A percentile compares a stretch with the other conserved stretches of the same genome.
phyloP scores from a whole-genome alignment of 1,284 basidiomycete genomes.

The Fomitopsis betulina region DNA sequence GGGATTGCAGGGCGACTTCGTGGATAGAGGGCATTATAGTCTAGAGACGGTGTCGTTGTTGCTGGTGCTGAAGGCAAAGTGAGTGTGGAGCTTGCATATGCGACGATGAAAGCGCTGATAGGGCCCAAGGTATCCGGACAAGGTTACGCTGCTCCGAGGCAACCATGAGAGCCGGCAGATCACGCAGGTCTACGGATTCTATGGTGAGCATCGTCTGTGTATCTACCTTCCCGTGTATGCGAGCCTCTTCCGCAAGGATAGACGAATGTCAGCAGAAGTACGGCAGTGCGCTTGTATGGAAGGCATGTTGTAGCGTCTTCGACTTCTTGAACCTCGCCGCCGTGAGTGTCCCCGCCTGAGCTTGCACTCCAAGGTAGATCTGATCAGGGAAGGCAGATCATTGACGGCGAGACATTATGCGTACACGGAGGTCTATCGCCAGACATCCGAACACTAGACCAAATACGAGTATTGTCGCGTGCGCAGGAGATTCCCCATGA shows the following conservation, averaged over 20 bases:
- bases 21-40: conserved; percentile 95
- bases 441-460: conserved; percentile 89
- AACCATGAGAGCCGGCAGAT: conserved; percentile 97
- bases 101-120: background rate
- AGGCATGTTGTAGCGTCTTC: conserved; percentile 93
- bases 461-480: conserved; percentile 86
- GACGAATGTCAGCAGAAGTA: conserved; percentile 98
- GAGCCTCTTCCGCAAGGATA: conserved; percentile 28
- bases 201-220: conserved; percentile 51
- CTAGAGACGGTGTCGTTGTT: conserved; percentile 93
- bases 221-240: background rate
- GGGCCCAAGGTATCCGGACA: conserved; percentile 69
- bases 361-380: background rate
- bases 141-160: conserved; percentile 86
- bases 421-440: conserved; percentile 93
- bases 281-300: conserved; percentile 92
- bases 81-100: conserved; percentile 2
- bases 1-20: conserved; percentile 83
- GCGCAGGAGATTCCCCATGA: conserved; percentile 97
- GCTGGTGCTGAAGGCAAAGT: conserved; percentile 89
- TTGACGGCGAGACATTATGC: conserved; percentile 87
- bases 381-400: conserved; percentile 56
- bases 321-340: conserved; percentile 93
- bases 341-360: conserved; percentile 43
- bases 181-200: conserved; percentile 98